A percentile compares a stretch with the other conserved stretches of the same genome.
Evolutionary conservation across 257 asterid genomes (phyloP).

Genomic region (Ligustrum vulgare): DNA sequence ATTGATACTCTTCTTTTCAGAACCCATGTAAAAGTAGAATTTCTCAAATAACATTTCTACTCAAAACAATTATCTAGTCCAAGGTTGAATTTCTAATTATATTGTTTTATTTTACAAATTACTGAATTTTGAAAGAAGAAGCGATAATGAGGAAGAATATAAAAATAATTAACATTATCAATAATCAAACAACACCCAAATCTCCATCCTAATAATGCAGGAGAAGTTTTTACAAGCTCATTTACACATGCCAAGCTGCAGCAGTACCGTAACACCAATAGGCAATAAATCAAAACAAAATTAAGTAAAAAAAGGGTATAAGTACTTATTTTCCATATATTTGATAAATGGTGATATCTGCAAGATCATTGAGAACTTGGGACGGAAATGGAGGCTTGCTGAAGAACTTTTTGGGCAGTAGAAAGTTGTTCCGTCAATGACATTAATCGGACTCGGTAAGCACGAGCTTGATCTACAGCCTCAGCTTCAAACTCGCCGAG

Average conservation of each 20-base stretch:
- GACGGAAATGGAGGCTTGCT: constrained; percentile 28
- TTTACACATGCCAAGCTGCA: too few species aligned
- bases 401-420: constrained; percentile 39
- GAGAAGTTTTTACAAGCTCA: background rate
- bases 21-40: too few species aligned
- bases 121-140: too few species aligned
- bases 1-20: too few species aligned
- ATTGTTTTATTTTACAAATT: too few species aligned
- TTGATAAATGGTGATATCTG: background rate
- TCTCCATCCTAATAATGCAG: background rate
- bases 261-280: too few species aligned
- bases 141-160: too few species aligned
- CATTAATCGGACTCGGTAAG: constrained; percentile 36
- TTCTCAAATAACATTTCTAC: too few species aligned
- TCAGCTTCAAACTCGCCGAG: constrained; percentile 86
- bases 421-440: constrained; percentile 57
- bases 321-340: background rate
- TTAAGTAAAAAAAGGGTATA: background rate
- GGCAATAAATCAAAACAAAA: background rate
- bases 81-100: too few species aligned
- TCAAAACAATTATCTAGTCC: too few species aligned
- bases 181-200: background rate
- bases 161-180: too few species aligned
- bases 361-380: constrained; percentile 7
- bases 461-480: constrained; percentile 62